Evolutionary conservation across 1,284 basidiomycete genomes (phyloP), one percentile per base, ranked within the genome.

Genomic region (Cutaneotrichosporon sp.): DNA sequence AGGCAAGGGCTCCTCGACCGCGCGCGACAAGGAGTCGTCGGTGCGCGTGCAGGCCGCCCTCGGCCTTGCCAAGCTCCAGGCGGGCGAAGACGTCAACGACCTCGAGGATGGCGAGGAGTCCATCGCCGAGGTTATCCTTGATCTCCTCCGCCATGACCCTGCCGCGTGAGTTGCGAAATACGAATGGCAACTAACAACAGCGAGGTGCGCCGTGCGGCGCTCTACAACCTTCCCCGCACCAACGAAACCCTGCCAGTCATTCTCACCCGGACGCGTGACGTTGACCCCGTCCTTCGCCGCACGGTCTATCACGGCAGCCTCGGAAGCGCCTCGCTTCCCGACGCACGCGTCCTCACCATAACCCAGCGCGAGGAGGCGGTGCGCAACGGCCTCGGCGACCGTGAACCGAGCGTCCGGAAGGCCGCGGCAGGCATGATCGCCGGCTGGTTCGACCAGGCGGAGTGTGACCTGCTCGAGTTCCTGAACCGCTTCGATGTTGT

Each of bases 131-230:
- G 83, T 89, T 2, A 82, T 97, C 3, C 78, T 92, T 5, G 88
- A 94, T 25, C 82, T 88, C 3, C 79, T 97, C 18, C 83, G 83
- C 20, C 86, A 87, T 67, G 95, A 97, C 69, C 83, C 89, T 1
- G 86, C 92, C 10, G 83, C 89, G 89, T 94, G 72, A 72, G 91
- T 84, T 11, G n/a, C n/a, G n/a, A n/a, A n/a, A n/a, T n/a, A n/a
- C n/a, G 18, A 27, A n/a, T 33, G 16, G 10, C 18, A 45, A 50
- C 58, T 64, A 25, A 65, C 42, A 14, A n/a, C 33, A 95, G 92
- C 2, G 95, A 98, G 70, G 95, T 97, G 9, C 91, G 95, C 14
- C 87, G 92, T 24, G 90, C 92, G 0, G 89, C 90, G 0, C 83
- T 99, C 0, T 83, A 92, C 65, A 90, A 92, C 69, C 82, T 95